Evolutionary conservation across 2,329 filamentous ascomycete species (phyloP).

Genomic region (Cordyceps pruinosa): DNA sequence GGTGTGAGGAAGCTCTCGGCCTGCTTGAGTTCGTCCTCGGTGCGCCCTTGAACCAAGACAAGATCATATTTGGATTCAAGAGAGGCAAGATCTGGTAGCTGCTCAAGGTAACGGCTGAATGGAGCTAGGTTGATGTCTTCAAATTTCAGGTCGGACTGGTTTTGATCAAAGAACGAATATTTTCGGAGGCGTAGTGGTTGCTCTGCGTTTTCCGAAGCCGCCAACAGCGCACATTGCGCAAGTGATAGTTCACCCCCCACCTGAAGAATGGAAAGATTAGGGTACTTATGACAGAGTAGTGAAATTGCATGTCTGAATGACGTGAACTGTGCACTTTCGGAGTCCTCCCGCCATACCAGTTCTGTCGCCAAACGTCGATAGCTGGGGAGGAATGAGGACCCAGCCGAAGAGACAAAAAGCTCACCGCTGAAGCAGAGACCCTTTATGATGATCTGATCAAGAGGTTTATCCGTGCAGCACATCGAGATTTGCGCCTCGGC

Average conservation of each 20-base stretch:
- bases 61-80: constrained; percentile 4
- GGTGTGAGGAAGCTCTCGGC: constrained; percentile 13
- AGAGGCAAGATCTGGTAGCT: not conserved
- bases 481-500: constrained; percentile 39
- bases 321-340: constrained; percentile 18
- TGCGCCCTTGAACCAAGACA: not conserved
- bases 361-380: constrained; percentile 43
- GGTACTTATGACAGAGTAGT: constrained; percentile 33
- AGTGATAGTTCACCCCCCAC: constrained; percentile 24
- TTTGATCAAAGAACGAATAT: constrained; percentile 24
- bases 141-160: not conserved
- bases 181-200: constrained; percentile 28
- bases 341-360: constrained; percentile 40
- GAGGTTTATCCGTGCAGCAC: constrained; percentile 26
- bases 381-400: constrained; percentile 37
- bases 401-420: constrained; percentile 23
- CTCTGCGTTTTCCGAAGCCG: constrained; percentile 17
- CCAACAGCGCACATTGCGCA: constrained; percentile 20
- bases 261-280: constrained; percentile 33
- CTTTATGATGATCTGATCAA: constrained; percentile 35
- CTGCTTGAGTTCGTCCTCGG: constrained; percentile 10
- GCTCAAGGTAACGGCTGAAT: not conserved
- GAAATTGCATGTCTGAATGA: constrained; percentile 23
- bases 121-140: not conserved
- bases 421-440: constrained; percentile 38